Evolutionary conservation across 805 yeast species (phyloP).

Genomic region (Saturnispora ahearnii): DNA sequence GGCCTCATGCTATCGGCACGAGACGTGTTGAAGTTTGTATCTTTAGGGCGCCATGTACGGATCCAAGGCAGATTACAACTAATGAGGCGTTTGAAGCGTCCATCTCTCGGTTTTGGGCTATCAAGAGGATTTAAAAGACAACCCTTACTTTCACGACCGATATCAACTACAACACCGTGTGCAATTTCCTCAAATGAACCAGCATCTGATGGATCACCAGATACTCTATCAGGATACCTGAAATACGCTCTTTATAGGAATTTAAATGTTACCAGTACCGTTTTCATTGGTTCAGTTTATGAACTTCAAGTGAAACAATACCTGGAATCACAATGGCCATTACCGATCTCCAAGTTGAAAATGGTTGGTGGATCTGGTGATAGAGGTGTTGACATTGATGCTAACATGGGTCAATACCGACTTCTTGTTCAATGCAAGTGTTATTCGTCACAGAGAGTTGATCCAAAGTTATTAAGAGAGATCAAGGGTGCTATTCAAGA

Average conservation of each 20-base stretch:
- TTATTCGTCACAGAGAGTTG: slow-evolving; percentile 32
- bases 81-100: background rate
- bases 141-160: background rate
- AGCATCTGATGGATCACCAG: slow-evolving; percentile 17
- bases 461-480: slow-evolving; percentile 43
- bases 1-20: slow-evolving; percentile 1
- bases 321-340: slow-evolving; percentile 21
- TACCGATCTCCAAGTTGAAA: slow-evolving; percentile 23
- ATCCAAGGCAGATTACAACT: background rate
- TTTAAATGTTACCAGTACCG: slow-evolving; percentile 38
- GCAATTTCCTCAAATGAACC: background rate
- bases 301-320: slow-evolving; percentile 37
- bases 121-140: background rate
- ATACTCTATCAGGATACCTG: slow-evolving; percentile 25
- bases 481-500: slow-evolving; percentile 40
- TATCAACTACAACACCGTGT: slow-evolving; percentile 4
- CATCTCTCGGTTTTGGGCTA: background rate
- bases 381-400: slow-evolving; percentile 47
- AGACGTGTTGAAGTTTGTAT: background rate
- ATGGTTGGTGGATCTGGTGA: slow-evolving; percentile 50
- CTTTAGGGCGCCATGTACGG: slow-evolving; percentile 2
- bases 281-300: slow-evolving; percentile 47
- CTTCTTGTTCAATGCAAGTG: slow-evolving; percentile 51
- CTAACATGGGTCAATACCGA: slow-evolving; percentile 27
- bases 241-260: slow-evolving; percentile 26